Percentiles rank a stretch among this genome's conserved stretches.
Conservation (phyloP, 2,329 filamentous ascomycete genomes). For the Cordyceps cicadae region DNA sequence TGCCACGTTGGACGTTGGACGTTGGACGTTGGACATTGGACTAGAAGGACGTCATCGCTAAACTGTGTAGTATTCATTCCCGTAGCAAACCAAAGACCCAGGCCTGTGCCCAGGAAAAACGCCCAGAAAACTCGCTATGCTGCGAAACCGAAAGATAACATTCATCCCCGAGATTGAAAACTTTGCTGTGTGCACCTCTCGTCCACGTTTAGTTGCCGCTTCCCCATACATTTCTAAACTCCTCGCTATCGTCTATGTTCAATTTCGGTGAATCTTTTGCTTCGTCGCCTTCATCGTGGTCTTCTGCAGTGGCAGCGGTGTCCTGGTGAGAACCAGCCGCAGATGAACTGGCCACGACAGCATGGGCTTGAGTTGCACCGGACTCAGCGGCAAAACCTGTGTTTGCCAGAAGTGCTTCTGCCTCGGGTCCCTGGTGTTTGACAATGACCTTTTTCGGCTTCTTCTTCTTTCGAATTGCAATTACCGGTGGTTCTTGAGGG, state of each 20-base stretch:
- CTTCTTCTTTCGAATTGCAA: slow-evolving; percentile 31
- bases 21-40: too few relatives aligned
- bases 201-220: background rate
- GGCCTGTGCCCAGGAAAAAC: background rate
- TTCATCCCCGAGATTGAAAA: background rate
- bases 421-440: slow-evolving; percentile 27
- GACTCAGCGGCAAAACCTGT: slow-evolving; percentile 14
- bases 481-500: slow-evolving; percentile 19
- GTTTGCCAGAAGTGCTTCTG: slow-evolving; percentile 19
- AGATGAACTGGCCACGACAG: slow-evolving; percentile 17
- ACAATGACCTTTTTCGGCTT: slow-evolving; percentile 26
- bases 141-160: background rate
- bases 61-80: background rate
- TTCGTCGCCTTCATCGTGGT: background rate
- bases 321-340: background rate
- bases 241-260: slow-evolving; percentile 30
- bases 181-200: background rate
- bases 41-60: background rate
- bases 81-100: background rate
- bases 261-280: slow-evolving; percentile 18
- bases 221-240: slow-evolving; percentile 40
- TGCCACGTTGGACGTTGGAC: background rate
- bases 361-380: slow-evolving; percentile 11
- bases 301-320: slow-evolving; percentile 10
- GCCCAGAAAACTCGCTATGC: slow-evolving; percentile 22